phyloP scores from a whole-genome alignment of 345 rosid genomes.

The Camelina hispida region DNA sequence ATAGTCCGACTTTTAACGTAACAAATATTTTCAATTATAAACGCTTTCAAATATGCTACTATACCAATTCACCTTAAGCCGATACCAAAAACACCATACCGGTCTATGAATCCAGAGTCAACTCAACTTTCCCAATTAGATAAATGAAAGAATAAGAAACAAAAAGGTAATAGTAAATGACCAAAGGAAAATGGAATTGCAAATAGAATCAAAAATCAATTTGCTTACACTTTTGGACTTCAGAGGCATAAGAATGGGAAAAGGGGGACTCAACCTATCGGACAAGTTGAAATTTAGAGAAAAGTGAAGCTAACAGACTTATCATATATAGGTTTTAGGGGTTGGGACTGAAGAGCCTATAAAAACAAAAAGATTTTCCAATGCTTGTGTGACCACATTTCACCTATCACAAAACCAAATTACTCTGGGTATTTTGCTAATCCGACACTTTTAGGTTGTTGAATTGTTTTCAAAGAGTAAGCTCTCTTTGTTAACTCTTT shows the following conservation, averaged over 20 bases:
- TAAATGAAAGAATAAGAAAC: not conserved
- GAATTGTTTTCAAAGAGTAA: not conserved
- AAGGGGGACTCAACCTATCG: constrained; percentile 19
- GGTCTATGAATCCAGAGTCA: not conserved
- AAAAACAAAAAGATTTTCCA: constrained; percentile 24
- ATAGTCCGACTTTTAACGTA: no score
- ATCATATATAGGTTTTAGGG: constrained; percentile 22
- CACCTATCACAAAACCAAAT: constrained; percentile 5
- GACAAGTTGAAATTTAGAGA: constrained; percentile 32
- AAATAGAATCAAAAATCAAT: constrained; percentile 22
- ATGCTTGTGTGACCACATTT: constrained; percentile 35
- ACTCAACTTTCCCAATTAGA: not conserved
- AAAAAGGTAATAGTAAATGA: not conserved
- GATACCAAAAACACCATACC: not conserved
- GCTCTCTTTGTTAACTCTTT: constrained; percentile 9
- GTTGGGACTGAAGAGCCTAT: constrained; percentile 37
- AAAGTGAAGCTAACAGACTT: constrained; percentile 4
- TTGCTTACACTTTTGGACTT: constrained; percentile 38
- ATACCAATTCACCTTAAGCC: no score
- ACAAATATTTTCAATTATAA: no score
- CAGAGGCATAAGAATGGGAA: constrained; percentile 24
- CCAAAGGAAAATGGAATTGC: not conserved
- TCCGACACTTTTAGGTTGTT: not conserved
- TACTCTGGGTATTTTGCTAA: not conserved
- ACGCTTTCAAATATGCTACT: not conserved